Base-by-base conservation (phyloP, 208 protist genomes). In the Naegleria lovaniensis region DNA sequence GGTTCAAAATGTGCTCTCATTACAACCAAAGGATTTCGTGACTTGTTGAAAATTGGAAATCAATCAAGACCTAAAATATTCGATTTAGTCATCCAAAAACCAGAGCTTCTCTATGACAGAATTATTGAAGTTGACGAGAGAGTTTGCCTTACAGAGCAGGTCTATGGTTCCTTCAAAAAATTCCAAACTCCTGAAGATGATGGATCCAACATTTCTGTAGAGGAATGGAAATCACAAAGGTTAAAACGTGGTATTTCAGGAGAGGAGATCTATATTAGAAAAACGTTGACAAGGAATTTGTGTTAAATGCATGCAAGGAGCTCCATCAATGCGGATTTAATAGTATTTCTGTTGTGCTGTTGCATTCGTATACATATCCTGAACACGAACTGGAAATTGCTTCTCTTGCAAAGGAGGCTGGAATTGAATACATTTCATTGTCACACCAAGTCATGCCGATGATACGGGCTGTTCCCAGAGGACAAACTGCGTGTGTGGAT, bases 41-140 rank as follows among this genome's bases (percentile, higher is more conserved):
- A 99, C 93, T 93, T 98, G 19, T 92, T 99, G 4, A 93, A 96
- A 55, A 99, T 99, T 90, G 97, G 97, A 59, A 94, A 97, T 89
- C 97, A 98, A 91, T 90, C 96, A 29, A 93, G 97, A 22, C 97
- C 97, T 33, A 90, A 95, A 11, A 97, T 99, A 25, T 99, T 99
- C 92, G 96, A 98, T 83, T 93, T 98, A 52, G 91, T 95, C 55
- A 97, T 99, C 85, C n/a, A 91, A 6, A 95, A 95, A 91, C 96
- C 96, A n/a, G 92, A 94, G 25, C 91, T 97, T 5, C 93, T 99
- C 51, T 97, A 98, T 89, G 92, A 96, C 90, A 91, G 94, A 67
- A 94, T 96, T 83, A 92, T 97, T 85, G 93, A 93, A 33, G 95
- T 98, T 13, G 93, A 95, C 84, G 97, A 98, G 93, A 94, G 98